Percentiles rank a stretch among this genome's conserved stretches.
Conservation (phyloP, 2,329 filamentous ascomycete species). For the Paraconiothyrium sp. region DNA sequence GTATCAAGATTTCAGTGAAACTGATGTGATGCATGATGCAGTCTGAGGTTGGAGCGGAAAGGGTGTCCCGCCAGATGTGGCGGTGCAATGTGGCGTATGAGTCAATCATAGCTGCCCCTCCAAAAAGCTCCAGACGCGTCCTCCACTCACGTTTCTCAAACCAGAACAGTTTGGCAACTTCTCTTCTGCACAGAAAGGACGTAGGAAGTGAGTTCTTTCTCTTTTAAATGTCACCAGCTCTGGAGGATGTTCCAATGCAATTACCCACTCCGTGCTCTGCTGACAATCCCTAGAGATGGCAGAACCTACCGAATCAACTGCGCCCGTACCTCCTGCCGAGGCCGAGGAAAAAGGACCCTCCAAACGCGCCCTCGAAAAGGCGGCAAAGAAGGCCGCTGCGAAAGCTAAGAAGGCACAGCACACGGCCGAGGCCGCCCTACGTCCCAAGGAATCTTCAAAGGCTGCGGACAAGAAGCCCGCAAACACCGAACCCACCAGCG, state of each 20-base stretch:
- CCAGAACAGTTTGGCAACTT: not conserved
- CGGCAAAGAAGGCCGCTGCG: conserved; percentile 59
- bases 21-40: conserved; percentile 6
- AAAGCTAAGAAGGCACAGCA: conserved; percentile 55
- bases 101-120: conserved; percentile 21
- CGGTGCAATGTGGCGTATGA: conserved; percentile 21
- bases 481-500: conserved; percentile 43
- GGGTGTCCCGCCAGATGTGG: conserved; percentile 15
- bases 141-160: conserved; percentile 9
- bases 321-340: conserved; percentile 31
- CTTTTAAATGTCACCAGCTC: not conserved
- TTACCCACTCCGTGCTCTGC: conserved; percentile 1
- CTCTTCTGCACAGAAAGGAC: not conserved
- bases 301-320: conserved; percentile 32
- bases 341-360: conserved; percentile 53
- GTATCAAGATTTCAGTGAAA: conserved; percentile 5
- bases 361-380: conserved; percentile 60
- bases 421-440: conserved; percentile 34
- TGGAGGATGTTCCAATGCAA: not conserved
- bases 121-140: conserved; percentile 18
- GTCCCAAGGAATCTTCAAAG: conserved; percentile 49
- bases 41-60: conserved; percentile 10
- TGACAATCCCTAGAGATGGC: conserved; percentile 18
- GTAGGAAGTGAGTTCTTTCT: not conserved
- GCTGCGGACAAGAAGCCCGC: conserved; percentile 36